Conservation (phyloP, 2,329 filamentous ascomycete species). For the Cladosporium colombiae region DNA sequence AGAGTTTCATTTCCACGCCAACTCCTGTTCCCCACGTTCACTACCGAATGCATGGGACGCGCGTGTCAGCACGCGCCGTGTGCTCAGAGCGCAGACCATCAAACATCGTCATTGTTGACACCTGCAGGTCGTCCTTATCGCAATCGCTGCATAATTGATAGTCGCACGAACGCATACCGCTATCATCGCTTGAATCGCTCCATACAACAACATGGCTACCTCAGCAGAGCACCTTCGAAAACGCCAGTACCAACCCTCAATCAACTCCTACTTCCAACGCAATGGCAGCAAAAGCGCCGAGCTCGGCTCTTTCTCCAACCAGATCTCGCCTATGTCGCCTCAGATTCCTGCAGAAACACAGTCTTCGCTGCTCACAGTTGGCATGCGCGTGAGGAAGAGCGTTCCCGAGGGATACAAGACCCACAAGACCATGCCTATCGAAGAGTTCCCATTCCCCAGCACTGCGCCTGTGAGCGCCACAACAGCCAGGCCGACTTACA, state of each 20-base stretch:
- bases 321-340: slow-evolving; percentile 42
- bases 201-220: neutral
- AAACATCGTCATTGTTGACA: slow-evolving; percentile 11
- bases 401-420: slow-evolving; percentile 95
- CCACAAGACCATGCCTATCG: slow-evolving; percentile 43
- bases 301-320: neutral
- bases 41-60: neutral
- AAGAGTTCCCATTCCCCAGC: slow-evolving; percentile 30
- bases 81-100: neutral
- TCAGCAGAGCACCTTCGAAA: slow-evolving; percentile 15
- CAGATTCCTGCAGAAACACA: slow-evolving; percentile 67
- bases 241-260: slow-evolving; percentile 21
- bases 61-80: slow-evolving; percentile 3
- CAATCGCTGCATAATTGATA: neutral
- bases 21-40: slow-evolving; percentile 3
- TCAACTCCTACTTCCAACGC: slow-evolving; percentile 25
- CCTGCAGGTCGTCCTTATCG: slow-evolving; percentile 4
- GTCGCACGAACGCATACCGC: neutral
- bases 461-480: slow-evolving; percentile 39
- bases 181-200: neutral
- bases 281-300: slow-evolving; percentile 4
- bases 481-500: slow-evolving; percentile 26
- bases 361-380: slow-evolving; percentile 82
- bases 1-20: slow-evolving; percentile 11
- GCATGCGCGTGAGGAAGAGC: slow-evolving; percentile 91